phyloP scores from a whole-genome alignment of 2,329 filamentous ascomycete genomes.

The Blastomyces gilchristii region DNA sequence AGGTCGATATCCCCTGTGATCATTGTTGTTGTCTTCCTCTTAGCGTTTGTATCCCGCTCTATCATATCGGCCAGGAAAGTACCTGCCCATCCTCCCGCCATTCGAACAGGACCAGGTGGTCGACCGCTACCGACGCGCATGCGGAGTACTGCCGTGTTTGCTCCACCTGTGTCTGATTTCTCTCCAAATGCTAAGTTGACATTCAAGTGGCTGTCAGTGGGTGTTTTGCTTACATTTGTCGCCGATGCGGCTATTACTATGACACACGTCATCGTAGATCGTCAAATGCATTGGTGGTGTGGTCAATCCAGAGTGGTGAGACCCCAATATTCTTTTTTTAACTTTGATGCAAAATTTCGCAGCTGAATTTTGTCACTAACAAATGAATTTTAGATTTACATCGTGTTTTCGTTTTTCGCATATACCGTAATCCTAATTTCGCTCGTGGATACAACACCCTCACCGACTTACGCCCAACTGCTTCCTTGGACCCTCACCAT shows the following conservation, averaged over 20 bases:
- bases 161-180: constrained; percentile 45
- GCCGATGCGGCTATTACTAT: constrained; percentile 65
- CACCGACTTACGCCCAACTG: constrained; percentile 70
- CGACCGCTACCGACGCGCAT: constrained; percentile 68
- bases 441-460: constrained; percentile 70
- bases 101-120: constrained; percentile 67
- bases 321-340: constrained; percentile 9
- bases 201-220: constrained; percentile 64
- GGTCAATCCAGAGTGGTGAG: constrained; percentile 66
- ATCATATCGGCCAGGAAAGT: constrained; percentile 45
- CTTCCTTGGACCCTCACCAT: constrained; percentile 66
- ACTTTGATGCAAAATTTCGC: too few relatives aligned
- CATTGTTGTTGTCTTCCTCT: constrained; percentile 54
- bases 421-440: constrained; percentile 80
- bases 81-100: constrained; percentile 38
- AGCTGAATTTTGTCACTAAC: neutral
- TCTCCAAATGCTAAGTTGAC: constrained; percentile 57
- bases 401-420: constrained; percentile 74
- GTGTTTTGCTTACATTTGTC: constrained; percentile 64
- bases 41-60: constrained; percentile 52
- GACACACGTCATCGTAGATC: constrained; percentile 57
- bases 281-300: constrained; percentile 67
- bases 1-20: constrained; percentile 54
- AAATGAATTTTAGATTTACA: constrained; percentile 56
- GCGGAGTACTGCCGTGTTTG: constrained; percentile 40